These are phyloP conservation scores for Didymella segeticola DNA, from an alignment of 2,329 filamentous ascomycete species.

Conservation along the genomic window DNA sequence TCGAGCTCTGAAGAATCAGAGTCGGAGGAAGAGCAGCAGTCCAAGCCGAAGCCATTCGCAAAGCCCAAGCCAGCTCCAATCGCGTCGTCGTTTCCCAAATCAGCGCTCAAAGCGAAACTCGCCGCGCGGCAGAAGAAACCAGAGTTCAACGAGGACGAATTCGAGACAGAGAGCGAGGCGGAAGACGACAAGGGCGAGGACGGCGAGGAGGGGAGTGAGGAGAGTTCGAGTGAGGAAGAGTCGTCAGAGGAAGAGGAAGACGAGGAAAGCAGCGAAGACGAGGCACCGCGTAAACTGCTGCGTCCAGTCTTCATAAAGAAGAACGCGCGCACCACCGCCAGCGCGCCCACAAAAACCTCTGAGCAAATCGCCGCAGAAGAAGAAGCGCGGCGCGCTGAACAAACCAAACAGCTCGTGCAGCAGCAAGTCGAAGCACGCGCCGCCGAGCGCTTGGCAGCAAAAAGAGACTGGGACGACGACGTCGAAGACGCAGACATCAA, in stretches of 20 bases:
- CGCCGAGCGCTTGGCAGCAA: conserved; percentile 74
- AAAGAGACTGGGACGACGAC: conserved; percentile 83
- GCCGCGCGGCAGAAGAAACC: conserved; percentile 48
- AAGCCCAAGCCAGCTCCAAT: conserved; percentile 48
- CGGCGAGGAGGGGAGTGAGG: conserved; percentile 21
- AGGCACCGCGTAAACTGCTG: conserved; percentile 63
- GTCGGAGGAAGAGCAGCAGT: conserved; percentile 58
- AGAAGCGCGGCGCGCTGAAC: conserved; percentile 68
- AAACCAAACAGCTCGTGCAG: conserved; percentile 81
- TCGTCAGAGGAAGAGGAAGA: conserved; percentile 61
- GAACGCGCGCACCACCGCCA: conserved; percentile 58
- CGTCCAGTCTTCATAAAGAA: conserved; percentile 74
- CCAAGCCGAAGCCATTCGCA: conserved; percentile 49
- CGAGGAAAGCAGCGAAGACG: conserved; percentile 66
- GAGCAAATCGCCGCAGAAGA: conserved; percentile 57
- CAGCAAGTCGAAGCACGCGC: conserved; percentile 86
- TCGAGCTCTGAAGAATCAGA: conserved; percentile 57
- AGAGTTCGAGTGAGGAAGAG: conserved; percentile 37
- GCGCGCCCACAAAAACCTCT: conserved; percentile 41
- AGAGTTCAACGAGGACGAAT: conserved; percentile 59
- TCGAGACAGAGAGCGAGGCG: conserved; percentile 62
- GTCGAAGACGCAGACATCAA: conserved; percentile 70
- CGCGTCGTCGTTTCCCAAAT: conserved; percentile 56
- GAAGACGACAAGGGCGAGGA: conserved; percentile 22
- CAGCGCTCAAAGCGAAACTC: conserved; percentile 52